Percentiles rank a stretch among this genome's conserved stretches.
Evolutionary conservation across 2,329 filamentous ascomycete genomes (phyloP).

Genomic region (Daldinia sp.): DNA sequence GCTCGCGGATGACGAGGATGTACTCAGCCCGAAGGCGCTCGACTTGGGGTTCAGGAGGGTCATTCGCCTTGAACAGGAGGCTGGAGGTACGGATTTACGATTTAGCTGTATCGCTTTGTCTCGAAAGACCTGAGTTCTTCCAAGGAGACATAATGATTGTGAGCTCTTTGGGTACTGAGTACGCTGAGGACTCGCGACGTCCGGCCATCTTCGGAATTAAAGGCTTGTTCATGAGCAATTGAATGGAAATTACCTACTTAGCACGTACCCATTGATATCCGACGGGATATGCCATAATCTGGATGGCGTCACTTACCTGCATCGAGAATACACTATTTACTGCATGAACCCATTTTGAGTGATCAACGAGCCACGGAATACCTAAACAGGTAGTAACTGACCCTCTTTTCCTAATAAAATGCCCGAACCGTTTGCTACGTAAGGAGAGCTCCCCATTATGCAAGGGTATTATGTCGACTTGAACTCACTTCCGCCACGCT

Average conservation of each 20-base stretch:
- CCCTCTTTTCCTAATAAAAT: too few species aligned
- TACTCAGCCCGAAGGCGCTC: conserved; percentile 73
- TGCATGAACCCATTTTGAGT: neutral
- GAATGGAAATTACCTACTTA: too few species aligned
- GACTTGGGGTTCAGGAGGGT: conserved; percentile 62
- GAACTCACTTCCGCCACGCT: neutral
- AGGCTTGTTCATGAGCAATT: too few species aligned
- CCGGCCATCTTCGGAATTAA: too few species aligned
- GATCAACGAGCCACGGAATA: neutral
- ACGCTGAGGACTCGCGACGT: too few species aligned
- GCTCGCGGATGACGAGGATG: conserved; percentile 65
- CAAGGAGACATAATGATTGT: too few species aligned
- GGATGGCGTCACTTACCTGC: neutral
- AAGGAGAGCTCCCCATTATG: too few species aligned
- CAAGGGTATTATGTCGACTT: neutral
- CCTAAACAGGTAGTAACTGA: neutral
- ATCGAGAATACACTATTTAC: neutral
- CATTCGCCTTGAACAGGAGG: conserved; percentile 49
- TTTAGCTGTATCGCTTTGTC: conserved; percentile 53
- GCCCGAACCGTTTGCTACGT: too few species aligned
- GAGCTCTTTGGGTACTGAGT: too few species aligned
- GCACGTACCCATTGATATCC: too few species aligned
- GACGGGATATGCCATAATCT: neutral
- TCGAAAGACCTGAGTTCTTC: conserved; percentile 30
- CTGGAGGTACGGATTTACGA: conserved; percentile 46